A percentile compares a stretch with the other conserved stretches of the same genome.
Evolutionary conservation across 306 rosid species (phyloP).

Genomic region (Fragaria vesca): DNA sequence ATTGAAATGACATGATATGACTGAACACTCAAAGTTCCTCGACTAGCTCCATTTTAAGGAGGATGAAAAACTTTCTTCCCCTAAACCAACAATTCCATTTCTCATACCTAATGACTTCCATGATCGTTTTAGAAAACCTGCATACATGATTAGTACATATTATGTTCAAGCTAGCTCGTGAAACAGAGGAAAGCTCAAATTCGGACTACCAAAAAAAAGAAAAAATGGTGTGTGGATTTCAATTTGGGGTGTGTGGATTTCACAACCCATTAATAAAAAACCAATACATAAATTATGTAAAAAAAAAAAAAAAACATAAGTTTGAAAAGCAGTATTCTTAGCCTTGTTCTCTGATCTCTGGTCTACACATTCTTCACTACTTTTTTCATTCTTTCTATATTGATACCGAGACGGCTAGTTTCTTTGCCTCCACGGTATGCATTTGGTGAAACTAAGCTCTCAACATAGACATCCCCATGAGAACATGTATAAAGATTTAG

Average conservation of each 20-base stretch:
- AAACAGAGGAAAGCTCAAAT: background rate
- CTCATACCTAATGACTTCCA: background rate
- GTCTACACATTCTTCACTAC: background rate
- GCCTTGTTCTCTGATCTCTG: no score
- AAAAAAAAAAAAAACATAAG: no score
- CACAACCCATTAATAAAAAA: no score
- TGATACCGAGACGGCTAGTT: background rate
- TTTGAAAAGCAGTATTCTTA: no score
- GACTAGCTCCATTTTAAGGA: background rate
- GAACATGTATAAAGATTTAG: background rate
- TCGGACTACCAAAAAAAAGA: background rate
- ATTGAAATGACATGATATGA: no score
- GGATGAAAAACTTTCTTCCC: background rate
- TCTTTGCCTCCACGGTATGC: background rate
- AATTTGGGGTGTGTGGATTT: no score
- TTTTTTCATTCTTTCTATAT: background rate
- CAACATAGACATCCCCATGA: background rate
- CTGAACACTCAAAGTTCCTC: no score
- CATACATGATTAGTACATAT: background rate
- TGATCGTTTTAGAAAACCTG: background rate
- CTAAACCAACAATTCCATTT: background rate
- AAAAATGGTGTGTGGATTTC: no score
- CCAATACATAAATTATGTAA: no score
- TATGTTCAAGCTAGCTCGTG: background rate
- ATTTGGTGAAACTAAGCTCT: background rate